These are phyloP conservation scores for Cucurbita moschata DNA, from an alignment of 306 rosid species.

Conservation along the genomic window DNA sequence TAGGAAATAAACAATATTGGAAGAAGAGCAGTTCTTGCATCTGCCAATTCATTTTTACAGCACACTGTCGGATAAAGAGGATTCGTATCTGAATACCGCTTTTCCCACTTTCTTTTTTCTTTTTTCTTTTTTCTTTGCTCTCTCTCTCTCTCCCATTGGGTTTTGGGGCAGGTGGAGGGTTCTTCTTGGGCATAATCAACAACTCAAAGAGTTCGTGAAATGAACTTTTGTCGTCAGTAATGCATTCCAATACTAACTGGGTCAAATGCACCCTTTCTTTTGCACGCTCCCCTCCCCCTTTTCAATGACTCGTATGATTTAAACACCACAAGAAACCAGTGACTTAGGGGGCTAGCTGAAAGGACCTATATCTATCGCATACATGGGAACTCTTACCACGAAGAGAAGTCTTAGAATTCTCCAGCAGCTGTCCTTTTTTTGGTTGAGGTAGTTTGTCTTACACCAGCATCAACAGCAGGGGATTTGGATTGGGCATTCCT, in stretches of 20 bases:
- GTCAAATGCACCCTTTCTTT: background rate
- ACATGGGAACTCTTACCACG: constrained; percentile 31
- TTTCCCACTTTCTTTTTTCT: background rate
- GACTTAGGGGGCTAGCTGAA: background rate
- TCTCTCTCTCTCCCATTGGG: background rate
- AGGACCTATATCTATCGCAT: too few species aligned
- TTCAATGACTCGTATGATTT: background rate
- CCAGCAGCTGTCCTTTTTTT: constrained; percentile 67
- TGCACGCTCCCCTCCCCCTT: background rate
- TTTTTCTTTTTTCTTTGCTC: background rate
- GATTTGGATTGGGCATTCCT: constrained; percentile 36
- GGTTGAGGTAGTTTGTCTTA: constrained; percentile 19
- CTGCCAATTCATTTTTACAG: background rate
- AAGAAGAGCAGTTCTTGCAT: constrained; percentile 3
- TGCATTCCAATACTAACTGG: background rate
- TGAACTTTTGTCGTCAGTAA: background rate
- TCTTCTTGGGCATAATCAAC: background rate
- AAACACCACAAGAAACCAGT: background rate
- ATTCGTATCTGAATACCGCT: background rate
- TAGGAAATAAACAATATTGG: background rate
- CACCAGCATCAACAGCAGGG: constrained; percentile 19
- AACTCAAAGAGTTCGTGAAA: background rate
- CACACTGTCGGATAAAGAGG: constrained; percentile 6
- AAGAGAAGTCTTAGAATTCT: constrained; percentile 62
- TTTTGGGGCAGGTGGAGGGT: background rate